These are phyloP conservation scores for Eucalyptus curtisii DNA, from an alignment of 345 rosid species.

Conservation along the genomic window DNA sequence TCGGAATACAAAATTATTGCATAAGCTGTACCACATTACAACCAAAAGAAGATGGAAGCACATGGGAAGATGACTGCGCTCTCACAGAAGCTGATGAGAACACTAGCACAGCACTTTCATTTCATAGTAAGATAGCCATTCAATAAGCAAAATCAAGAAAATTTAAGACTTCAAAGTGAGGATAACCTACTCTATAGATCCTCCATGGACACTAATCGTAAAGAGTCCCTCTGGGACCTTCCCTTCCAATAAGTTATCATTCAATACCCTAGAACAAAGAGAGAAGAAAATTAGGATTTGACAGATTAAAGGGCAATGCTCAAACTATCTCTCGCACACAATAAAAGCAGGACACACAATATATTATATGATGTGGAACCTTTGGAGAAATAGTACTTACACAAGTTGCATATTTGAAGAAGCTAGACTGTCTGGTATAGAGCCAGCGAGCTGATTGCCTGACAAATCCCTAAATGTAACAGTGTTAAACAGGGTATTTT, in stretches of 20 bases:
- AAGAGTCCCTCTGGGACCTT: conserved; percentile 77
- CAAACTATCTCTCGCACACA: neutral
- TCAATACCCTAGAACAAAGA: conserved; percentile 43
- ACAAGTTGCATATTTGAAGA: conserved; percentile 60
- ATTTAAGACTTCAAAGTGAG: neutral
- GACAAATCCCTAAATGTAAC: conserved; percentile 51
- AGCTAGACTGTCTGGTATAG: conserved; percentile 75
- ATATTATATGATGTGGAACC: neutral
- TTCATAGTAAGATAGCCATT: neutral
- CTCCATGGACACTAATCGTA: conserved; percentile 90
- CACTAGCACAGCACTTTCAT: neutral
- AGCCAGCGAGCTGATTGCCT: conserved; percentile 64
- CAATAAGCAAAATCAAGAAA: neutral
- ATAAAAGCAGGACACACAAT: neutral
- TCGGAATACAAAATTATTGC: neutral
- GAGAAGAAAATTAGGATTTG: neutral
- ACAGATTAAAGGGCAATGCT: neutral
- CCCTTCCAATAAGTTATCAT: conserved; percentile 66
- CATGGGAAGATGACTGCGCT: neutral
- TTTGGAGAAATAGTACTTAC: conserved; percentile 27
- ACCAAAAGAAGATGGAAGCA: neutral
- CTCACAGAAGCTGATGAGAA: neutral
- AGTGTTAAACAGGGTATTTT: neutral
- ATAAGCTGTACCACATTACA: neutral
- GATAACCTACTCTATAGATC: conserved; percentile 69